A percentile compares a stretch with the other conserved stretches of the same genome.
Conservation (phyloP, 345 rosid species). For the Heritiera littoralis region DNA sequence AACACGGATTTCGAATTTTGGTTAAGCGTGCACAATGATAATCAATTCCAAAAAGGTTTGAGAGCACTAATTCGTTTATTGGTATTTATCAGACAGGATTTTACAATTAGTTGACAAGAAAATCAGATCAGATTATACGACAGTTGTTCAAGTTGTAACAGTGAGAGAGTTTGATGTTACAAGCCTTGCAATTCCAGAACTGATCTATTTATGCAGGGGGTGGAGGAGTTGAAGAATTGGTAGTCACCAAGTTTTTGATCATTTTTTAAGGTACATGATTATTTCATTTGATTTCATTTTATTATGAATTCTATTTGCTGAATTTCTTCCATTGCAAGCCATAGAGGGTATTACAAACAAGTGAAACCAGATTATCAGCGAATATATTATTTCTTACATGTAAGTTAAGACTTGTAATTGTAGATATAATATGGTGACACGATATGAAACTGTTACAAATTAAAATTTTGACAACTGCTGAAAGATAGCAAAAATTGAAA, state of each 20-base stretch:
- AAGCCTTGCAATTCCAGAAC: background rate
- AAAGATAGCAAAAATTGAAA: no score
- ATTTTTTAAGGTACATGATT: background rate
- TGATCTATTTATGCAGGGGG: background rate
- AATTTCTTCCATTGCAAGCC: conserved; percentile 4
- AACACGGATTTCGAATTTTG: no score
- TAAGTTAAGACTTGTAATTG: no score
- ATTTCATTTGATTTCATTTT: conserved; percentile 1
- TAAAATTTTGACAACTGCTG: no score
- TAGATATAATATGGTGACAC: no score
- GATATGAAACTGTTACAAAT: no score
- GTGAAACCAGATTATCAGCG: background rate
- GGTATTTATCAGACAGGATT: background rate
- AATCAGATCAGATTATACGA: background rate
- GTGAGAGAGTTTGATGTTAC: conserved; percentile 2
- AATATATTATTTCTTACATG: background rate
- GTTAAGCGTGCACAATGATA: no score
- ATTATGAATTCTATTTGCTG: background rate
- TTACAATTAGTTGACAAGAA: background rate
- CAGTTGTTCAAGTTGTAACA: background rate
- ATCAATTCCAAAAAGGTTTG: background rate
- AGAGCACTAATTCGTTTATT: background rate
- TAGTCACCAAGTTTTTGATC: background rate
- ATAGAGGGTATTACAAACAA: background rate
- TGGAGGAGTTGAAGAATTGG: background rate